A percentile compares a stretch with the other conserved stretches of the same genome.
phyloP scores from a whole-genome alignment of 805 yeast genomes.

The Metschnikowia gelsemii region DNA sequence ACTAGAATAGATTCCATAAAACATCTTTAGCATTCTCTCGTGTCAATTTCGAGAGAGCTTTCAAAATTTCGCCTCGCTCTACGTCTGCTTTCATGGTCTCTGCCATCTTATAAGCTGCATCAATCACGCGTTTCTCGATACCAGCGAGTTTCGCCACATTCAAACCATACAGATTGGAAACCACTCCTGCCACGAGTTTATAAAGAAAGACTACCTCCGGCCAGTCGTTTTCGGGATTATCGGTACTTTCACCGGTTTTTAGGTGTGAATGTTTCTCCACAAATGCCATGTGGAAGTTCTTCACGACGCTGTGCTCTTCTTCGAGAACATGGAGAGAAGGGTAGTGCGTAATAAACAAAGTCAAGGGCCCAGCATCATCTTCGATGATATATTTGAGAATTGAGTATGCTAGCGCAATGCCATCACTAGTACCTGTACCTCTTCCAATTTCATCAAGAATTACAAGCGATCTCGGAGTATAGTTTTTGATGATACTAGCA shows the following conservation, averaged over 20 bases:
- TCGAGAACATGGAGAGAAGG: conserved; percentile 61
- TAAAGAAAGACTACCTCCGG: conserved; percentile 43
- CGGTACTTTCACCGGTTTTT: too few relatives aligned
- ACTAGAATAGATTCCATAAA: conserved; percentile 1
- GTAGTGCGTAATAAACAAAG: conserved; percentile 83
- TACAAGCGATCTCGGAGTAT: conserved; percentile 59
- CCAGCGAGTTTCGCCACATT: conserved; percentile 81
- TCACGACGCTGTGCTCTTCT: conserved; percentile 40
- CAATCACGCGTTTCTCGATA: conserved; percentile 48
- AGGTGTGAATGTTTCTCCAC: conserved; percentile 35
- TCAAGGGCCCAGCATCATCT: conserved; percentile 45
- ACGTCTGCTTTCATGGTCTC: conserved; percentile 28
- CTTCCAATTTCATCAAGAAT: conserved; percentile 78
- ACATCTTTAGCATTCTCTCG: conserved; percentile 4
- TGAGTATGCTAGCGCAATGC: conserved; percentile 76
- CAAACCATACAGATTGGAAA: conserved; percentile 70
- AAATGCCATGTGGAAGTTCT: conserved; percentile 73
- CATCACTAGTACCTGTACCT: conserved; percentile 74
- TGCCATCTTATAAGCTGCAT: conserved; percentile 43
- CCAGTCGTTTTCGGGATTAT: conserved; percentile 26
- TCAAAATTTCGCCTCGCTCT: conserved; percentile 20
- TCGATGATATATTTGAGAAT: conserved; percentile 58
- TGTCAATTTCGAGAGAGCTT: conserved; percentile 3
- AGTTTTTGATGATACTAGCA: conserved; percentile 49
- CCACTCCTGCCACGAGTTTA: conserved; percentile 37